Base-by-base conservation (phyloP, 2,329 filamentous ascomycete species). In the Alternaria angustiovoidea region DNA sequence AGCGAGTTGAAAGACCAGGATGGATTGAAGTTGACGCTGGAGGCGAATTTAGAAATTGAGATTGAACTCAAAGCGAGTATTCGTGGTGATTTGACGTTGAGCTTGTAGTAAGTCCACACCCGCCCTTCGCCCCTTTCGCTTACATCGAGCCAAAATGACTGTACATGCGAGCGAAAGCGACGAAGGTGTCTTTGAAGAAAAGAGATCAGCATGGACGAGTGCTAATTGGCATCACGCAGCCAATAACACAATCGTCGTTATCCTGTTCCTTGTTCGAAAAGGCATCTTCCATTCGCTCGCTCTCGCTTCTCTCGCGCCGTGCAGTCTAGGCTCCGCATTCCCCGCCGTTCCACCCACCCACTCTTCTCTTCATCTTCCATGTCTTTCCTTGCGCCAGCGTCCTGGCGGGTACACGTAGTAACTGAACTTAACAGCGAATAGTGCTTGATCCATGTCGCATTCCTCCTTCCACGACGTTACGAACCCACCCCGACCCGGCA, bases 1-100 rank as follows among this genome's bases (percentile, higher is more conserved):
- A 81, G 78, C 54, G 68, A 70, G 7, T 66, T 84, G 54, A 82
- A 84, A 49, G 83, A 87, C 51, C 80, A 86, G 61, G 89, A 93
- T 71, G 90, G 91, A 39, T 78, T 93, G 74, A 89, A 89, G 76
- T 79, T 94, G 74, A 86, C 89, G 38, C 81, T 95, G 22, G 92
- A 94, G 74, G 81, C 93, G 56, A 93, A 94, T 78, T 82, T 95
- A 58, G 92, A 95, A 67, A 85, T 95, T 51, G 92, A 95, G 78
- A 91, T 95, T 63, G 90, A 93, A 71, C 85, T 95, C 62, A 95
- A 95, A 84, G 92, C 92, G 20, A 89, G 90, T 78, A 93, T 95
- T 66, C 89, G 93, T 71, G 93, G 93, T 73, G 93, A 96, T 81
- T 80, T 96, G 65, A 93, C 91, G 34, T 79, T 95, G 66, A 90